Evolutionary conservation across 2,329 filamentous ascomycete species (phyloP).

Genomic region (Fusarium brachygibbosum): DNA sequence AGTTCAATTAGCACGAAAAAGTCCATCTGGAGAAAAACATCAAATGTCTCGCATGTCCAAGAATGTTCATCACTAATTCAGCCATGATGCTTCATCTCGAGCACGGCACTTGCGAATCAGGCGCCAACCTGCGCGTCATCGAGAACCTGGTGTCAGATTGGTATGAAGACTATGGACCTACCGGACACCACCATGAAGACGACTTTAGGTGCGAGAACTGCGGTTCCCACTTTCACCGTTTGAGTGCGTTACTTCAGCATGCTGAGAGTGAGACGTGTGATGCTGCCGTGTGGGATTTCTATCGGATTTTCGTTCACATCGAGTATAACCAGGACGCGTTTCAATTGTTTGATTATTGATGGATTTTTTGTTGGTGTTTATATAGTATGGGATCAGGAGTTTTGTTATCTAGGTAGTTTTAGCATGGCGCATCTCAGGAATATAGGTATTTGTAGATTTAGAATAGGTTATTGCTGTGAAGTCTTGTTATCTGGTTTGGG

Average conservation of each 20-base stretch:
- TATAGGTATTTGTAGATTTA: too few species aligned
- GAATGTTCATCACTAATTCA: slow-evolving; percentile 34
- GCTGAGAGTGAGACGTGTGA: slow-evolving; percentile 42
- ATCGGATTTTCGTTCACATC: not conserved
- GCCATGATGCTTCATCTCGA: slow-evolving; percentile 49
- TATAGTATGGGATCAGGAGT: not conserved
- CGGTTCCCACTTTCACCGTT: not conserved
- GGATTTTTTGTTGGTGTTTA: not conserved
- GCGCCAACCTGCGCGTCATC: slow-evolving; percentile 12
- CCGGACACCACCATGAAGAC: slow-evolving; percentile 17
- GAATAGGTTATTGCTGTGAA: not conserved
- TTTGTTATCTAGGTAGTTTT: not conserved
- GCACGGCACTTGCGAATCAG: slow-evolving; percentile 35
- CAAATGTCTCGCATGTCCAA: slow-evolving; percentile 37
- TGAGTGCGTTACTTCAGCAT: slow-evolving; percentile 47
- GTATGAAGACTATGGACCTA: slow-evolving; percentile 30
- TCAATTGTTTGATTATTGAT: not conserved
- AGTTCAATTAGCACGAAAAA: slow-evolving; percentile 27
- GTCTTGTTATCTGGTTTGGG: not conserved
- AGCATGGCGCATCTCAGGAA: not conserved
- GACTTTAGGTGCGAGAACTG: slow-evolving; percentile 41
- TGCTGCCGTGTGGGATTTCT: slow-evolving; percentile 8
- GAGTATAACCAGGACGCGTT: slow-evolving; percentile 3
- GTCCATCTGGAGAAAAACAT: slow-evolving; percentile 22
- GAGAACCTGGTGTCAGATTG: slow-evolving; percentile 11